Base-by-base conservation (phyloP, 495 filamentous ascomycete genomes). In the Penicillium flavigenum region DNA sequence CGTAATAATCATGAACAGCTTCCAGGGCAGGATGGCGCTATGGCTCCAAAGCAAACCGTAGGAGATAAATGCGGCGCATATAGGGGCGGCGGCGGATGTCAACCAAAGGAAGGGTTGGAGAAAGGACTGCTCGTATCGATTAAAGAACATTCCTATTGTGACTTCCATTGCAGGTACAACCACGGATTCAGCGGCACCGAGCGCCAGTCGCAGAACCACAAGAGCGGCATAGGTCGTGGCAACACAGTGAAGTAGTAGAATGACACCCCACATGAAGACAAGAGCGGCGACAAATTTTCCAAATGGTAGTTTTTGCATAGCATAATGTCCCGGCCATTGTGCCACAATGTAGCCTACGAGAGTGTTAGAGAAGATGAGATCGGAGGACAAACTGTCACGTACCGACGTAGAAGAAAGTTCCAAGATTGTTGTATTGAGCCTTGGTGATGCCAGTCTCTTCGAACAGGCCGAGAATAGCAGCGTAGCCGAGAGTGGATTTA, bases 101-200 rank as follows among this genome's bases (percentile, higher is more conserved):
- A 62, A 54, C 66, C 66, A 69, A 34, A 69, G 56, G 16, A 69
- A 45, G 8, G 66, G 66, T 41, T 66, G 63, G 8, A 66, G 44
- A 12, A 59, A 50, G 4, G 58, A 47, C 41, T 66, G 66, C 53
- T 69, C 66, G 14, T 60, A 14, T 12, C 46, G 61, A 44, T 51
- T 63, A 46, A 69, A 66, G 47, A 69, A 69, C 66, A 69, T 69
- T 22, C 63, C 63, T 1, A 69, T 55, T 3, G 66, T 64, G 27
- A 69, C 64, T 44, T 66, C 63, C 36, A 69, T 61, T 5, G 63
- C 66, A 4, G 66, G 66, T 4, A 69, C 63, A 17, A 69, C 17
- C 4, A 56, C 46, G 1, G 66, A 53, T 48, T 69, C 66, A n/a
- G 57, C 56, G 2, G 41, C 54, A 7, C 66, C 66, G 29, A 67